A percentile compares a stretch with the other conserved stretches of the same genome.
Evolutionary conservation across 2,329 filamentous ascomycete species (phyloP).

Genomic region (Pseudocercospora ulei): DNA sequence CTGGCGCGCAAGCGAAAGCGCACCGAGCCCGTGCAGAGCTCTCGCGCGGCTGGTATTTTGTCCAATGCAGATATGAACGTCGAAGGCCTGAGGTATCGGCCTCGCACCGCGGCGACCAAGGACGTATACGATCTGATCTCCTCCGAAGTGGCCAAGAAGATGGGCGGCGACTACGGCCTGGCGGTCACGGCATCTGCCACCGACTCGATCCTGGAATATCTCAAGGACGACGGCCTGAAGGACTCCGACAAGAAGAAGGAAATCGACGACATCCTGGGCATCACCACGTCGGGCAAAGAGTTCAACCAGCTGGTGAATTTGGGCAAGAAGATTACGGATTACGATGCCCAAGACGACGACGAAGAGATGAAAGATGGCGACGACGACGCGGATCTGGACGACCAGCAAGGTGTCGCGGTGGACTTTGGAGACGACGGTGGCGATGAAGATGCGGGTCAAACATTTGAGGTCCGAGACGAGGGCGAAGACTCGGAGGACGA

Average conservation of each 20-base stretch:
- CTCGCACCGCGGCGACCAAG: constrained; percentile 79
- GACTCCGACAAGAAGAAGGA: constrained; percentile 98
- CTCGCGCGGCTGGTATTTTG: constrained; percentile 65
- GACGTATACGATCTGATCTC: constrained; percentile 91
- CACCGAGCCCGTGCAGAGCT: constrained; percentile 56
- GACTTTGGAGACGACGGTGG: constrained; percentile 91
- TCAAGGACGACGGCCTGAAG: constrained; percentile 93
- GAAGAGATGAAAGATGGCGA: constrained; percentile 66
- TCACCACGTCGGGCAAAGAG: constrained; percentile 70
- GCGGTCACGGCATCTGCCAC: constrained; percentile 88
- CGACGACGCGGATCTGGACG: constrained; percentile 66
- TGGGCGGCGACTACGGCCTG: constrained; percentile 88
- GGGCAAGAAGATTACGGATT: constrained; percentile 98
- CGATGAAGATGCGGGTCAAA: constrained; percentile 62
- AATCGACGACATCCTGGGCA: constrained; percentile 85
- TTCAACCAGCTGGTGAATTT: constrained; percentile 96
- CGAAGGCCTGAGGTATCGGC: constrained; percentile 84
- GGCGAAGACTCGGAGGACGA: constrained; percentile 69
- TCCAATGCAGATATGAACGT: constrained; percentile 77
- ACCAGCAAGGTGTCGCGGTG: constrained; percentile 91
- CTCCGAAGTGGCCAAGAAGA: constrained; percentile 74
- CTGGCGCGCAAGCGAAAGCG: constrained; percentile 76
- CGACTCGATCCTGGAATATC: constrained; percentile 76
- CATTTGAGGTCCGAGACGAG: constrained; percentile 75
- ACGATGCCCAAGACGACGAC: constrained; percentile 91